phyloP scores from a whole-genome alignment of 495 filamentous ascomycete genomes.

The Xylaria bambusicola region DNA sequence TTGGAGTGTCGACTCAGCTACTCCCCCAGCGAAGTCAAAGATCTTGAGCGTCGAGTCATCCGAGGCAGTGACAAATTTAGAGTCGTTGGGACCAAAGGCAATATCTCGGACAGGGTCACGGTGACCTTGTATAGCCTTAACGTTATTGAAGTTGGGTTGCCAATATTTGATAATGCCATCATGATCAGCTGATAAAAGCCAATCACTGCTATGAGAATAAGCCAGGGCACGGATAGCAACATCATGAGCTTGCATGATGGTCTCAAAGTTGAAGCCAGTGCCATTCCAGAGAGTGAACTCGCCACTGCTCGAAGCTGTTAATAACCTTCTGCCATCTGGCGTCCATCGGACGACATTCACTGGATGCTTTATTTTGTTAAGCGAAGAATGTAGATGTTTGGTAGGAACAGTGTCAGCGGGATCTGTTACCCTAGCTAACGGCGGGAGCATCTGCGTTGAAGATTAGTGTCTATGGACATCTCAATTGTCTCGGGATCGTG shows the following conservation, averaged over 20 bases:
- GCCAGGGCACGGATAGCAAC: slow-evolving; percentile 81
- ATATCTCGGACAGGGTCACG: slow-evolving; percentile 85
- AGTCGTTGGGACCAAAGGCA: slow-evolving; percentile 89
- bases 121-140: slow-evolving; percentile 91
- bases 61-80: slow-evolving; percentile 93
- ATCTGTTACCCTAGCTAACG: slow-evolving; percentile 67
- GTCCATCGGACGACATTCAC: slow-evolving; percentile 99
- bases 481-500: slow-evolving; percentile 18
- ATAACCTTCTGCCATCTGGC: slow-evolving; percentile 84
- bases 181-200: slow-evolving; percentile 94
- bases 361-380: slow-evolving; percentile 97
- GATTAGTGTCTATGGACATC: slow-evolving; percentile 5
- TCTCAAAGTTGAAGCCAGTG: slow-evolving; percentile 98
- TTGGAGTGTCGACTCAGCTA: slow-evolving; percentile 74
- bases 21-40: slow-evolving; percentile 89
- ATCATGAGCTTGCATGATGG: slow-evolving; percentile 97
- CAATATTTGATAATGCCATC: slow-evolving; percentile 97
- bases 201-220: slow-evolving; percentile 94
- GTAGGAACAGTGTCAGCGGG: slow-evolving; percentile 84
- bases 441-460: slow-evolving; percentile 75
- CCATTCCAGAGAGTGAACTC: slow-evolving; percentile 99
- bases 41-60: slow-evolving; percentile 93
- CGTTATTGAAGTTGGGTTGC: slow-evolving; percentile 99
- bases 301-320: slow-evolving; percentile 92
- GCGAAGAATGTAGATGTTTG: slow-evolving; percentile 87